Conservation (phyloP, 2,329 filamentous ascomycete species). For the Paecilomyces variotii region DNA sequence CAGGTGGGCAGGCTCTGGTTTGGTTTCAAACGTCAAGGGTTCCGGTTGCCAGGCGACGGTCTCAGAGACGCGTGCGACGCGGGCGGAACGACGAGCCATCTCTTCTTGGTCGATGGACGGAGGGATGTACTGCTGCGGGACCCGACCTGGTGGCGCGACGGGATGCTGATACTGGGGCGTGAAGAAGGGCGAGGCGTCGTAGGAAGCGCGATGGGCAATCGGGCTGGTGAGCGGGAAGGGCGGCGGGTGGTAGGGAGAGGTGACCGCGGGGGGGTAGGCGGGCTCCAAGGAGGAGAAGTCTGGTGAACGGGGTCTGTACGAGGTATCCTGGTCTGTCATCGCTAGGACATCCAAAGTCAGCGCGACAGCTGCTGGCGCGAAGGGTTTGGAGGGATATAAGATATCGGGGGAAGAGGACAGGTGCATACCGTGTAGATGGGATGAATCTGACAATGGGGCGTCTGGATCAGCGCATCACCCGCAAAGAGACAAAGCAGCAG, state of each 20-base stretch:
- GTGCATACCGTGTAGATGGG: not conserved
- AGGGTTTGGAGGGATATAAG: not conserved
- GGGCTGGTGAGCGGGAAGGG: slow-evolving; percentile 25
- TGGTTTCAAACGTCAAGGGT: slow-evolving; percentile 6
- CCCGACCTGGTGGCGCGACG: slow-evolving; percentile 14
- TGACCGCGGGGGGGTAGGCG: slow-evolving; percentile 28
- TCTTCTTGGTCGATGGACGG: slow-evolving; percentile 22
- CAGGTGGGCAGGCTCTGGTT: slow-evolving; percentile 13
- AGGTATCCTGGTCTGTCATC: slow-evolving; percentile 38
- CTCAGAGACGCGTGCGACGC: slow-evolving; percentile 23
- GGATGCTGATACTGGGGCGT: slow-evolving; percentile 27
- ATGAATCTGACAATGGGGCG: not conserved
- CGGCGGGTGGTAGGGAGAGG: slow-evolving; percentile 21
- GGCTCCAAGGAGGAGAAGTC: slow-evolving; percentile 44
- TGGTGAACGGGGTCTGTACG: slow-evolving; percentile 42
- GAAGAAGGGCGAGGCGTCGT: slow-evolving; percentile 42
- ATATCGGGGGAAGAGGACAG: not conserved
- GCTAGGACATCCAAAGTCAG: slow-evolving; percentile 13
- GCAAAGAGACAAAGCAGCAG: not conserved
- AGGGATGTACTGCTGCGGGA: slow-evolving; percentile 29
- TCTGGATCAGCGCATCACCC: slow-evolving; percentile 6
- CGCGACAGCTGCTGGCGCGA: not conserved
- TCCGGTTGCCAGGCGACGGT: slow-evolving; percentile 14
- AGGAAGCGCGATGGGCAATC: slow-evolving; percentile 32
- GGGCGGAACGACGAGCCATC: slow-evolving; percentile 37